Percentiles rank a stretch among this genome's conserved stretches.
Evolutionary conservation across 129 eudicot genomes (phyloP).

Genomic region (Flaveria robusta): DNA sequence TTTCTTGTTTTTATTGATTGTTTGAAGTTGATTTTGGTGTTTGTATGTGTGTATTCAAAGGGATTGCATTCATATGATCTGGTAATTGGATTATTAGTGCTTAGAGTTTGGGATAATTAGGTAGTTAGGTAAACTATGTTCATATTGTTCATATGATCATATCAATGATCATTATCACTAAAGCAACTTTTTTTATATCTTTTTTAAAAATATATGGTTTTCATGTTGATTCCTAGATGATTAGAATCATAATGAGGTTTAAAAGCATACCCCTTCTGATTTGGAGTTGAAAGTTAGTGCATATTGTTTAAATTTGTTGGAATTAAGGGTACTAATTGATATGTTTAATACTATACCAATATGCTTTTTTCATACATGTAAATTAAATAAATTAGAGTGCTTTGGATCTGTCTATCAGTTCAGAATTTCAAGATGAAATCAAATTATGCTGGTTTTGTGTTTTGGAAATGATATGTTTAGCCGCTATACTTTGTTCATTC

Average conservation of each 20-base stretch:
- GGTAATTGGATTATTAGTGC: background rate
- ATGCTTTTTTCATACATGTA: constrained; percentile 4
- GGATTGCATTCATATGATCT: no score
- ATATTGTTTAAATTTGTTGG: background rate
- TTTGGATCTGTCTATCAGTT: background rate
- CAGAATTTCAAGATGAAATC: constrained; percentile 5
- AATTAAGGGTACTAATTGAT: background rate
- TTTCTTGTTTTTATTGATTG: background rate
- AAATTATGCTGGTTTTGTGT: constrained; percentile 11
- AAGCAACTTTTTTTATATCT: background rate
- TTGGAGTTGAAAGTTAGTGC: background rate
- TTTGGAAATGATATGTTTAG: constrained; percentile 1
- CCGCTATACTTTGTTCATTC: constrained; percentile 19
- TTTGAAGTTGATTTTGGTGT: background rate
- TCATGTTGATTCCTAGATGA: background rate
- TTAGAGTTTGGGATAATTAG: background rate
- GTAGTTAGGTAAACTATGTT: constrained; percentile 1
- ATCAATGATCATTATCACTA: no score
- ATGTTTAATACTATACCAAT: background rate
- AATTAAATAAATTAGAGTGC: background rate
- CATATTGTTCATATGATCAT: no score
- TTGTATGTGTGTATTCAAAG: background rate
- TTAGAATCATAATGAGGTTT: background rate
- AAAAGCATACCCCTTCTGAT: no score
- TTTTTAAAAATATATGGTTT: background rate